These are phyloP conservation scores for Agaricales sp. DNA, from an alignment of 1,284 basidiomycete genomes.

Conservation along the genomic window DNA sequence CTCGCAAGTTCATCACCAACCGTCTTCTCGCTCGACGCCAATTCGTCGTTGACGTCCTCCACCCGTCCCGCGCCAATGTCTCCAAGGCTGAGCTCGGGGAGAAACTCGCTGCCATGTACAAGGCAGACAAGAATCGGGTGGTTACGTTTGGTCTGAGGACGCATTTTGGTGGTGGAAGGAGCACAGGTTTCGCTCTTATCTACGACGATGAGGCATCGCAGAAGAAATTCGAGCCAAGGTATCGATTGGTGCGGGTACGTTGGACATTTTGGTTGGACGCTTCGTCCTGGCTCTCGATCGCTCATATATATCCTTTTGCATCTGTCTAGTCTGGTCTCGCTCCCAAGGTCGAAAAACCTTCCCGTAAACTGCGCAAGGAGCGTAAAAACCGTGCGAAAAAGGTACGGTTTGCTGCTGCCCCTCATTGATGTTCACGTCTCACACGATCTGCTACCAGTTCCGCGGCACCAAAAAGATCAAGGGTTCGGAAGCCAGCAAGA, in stretches of 20 bases:
- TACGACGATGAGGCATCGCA: slow-evolving; percentile 96
- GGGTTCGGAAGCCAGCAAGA: slow-evolving; percentile 83
- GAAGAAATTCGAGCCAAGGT: slow-evolving; percentile 95
- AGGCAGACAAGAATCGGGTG: slow-evolving; percentile 68
- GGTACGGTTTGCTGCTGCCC: slow-evolving; percentile 33
- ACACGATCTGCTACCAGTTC: slow-evolving; percentile 41
- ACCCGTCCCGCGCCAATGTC: slow-evolving; percentile 93
- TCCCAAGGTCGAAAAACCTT: slow-evolving; percentile 83
- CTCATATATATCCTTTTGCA: no score
- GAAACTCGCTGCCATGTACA: slow-evolving; percentile 80
- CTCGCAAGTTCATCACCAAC: slow-evolving; percentile 99
- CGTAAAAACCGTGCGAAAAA: slow-evolving; percentile 99
- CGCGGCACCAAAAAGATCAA: slow-evolving; percentile 90
- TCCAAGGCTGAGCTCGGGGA: slow-evolving; percentile 90
- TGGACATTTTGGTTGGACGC: slow-evolving; percentile 6
- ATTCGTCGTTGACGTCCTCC: slow-evolving; percentile 92
- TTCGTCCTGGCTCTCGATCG: slow-evolving; percentile 5
- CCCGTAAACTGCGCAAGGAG: slow-evolving; percentile 98
- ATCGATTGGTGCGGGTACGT: slow-evolving; percentile 91
- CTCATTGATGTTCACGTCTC: slow-evolving; percentile 7
- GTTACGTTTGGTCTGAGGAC: slow-evolving; percentile 81
- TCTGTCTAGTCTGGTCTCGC: slow-evolving; percentile 66
- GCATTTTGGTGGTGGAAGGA: slow-evolving; percentile 97
- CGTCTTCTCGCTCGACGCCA: slow-evolving; percentile 89
- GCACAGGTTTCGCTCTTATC: slow-evolving; percentile 95